Percentiles rank a stretch among this genome's conserved stretches.
Evolutionary conservation across 2,329 filamentous ascomycete species (phyloP).

Genomic region (Penicillium sp.): DNA sequence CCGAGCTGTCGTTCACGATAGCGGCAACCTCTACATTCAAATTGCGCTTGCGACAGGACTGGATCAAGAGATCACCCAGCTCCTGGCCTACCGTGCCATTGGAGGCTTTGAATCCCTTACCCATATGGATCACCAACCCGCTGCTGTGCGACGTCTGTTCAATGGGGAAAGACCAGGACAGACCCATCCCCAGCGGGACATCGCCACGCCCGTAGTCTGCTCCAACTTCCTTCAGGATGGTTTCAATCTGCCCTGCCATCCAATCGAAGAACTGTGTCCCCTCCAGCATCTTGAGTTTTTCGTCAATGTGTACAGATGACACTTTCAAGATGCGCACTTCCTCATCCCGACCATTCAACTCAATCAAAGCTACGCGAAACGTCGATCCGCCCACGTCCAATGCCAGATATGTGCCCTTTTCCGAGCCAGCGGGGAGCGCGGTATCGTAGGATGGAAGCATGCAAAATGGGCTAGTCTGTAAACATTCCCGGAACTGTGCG

Average conservation of each 20-base stretch:
- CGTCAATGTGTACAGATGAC: conserved; percentile 57
- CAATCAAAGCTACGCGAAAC: conserved; percentile 61
- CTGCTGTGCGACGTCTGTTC: conserved; percentile 62
- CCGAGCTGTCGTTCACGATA: conserved; percentile 64
- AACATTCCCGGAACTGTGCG: conserved; percentile 55
- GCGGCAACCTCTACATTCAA: conserved; percentile 61
- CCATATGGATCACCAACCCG: conserved; percentile 61
- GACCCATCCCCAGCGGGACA: conserved; percentile 55
- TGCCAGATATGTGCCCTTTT: conserved; percentile 61
- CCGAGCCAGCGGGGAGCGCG: conserved; percentile 59
- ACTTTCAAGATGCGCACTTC: conserved; percentile 57
- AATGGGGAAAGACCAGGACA: conserved; percentile 67
- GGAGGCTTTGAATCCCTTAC: conserved; percentile 63
- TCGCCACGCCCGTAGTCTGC: conserved; percentile 41
- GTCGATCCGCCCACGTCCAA: conserved; percentile 68
- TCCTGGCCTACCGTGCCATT: conserved; percentile 60
- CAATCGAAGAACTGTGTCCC: conserved; percentile 64
- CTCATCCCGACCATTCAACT: conserved; percentile 52
- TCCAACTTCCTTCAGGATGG: conserved; percentile 49
- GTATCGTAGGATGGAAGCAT: conserved; percentile 68
- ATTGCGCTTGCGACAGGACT: conserved; percentile 54
- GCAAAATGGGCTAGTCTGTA: conserved; percentile 58
- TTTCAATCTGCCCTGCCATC: conserved; percentile 62
- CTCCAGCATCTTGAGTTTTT: conserved; percentile 54
- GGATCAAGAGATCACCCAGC: conserved; percentile 59